Base-by-base conservation (phyloP, 805 yeast genomes). In the Teunomyces stri region DNA sequence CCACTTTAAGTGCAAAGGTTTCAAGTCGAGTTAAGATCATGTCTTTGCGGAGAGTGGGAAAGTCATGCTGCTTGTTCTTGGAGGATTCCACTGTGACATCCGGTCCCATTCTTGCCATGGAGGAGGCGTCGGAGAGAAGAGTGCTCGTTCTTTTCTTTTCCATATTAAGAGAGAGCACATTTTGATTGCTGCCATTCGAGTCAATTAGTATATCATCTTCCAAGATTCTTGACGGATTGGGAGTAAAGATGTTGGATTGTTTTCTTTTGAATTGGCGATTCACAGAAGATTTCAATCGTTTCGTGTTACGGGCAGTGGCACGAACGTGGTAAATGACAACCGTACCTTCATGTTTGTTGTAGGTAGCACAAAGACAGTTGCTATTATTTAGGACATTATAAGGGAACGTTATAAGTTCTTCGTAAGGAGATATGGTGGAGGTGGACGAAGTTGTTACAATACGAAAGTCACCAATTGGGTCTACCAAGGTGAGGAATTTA, bases 401-500 rank as follows among this genome's bases (percentile, higher is more conserved):
- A 0, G 89, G 90, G 56, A 83, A 84, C 33, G 71, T 64, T 21
- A 84, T 58, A 27, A 87, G 60, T 44, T 74, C 76, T 57, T 87
- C 94, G 42, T 70, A 67, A 2, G 79, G 62, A 0, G 87, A 74
- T 25, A 87, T 78, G 2, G 81, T 78, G 0, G 89, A 78, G 0
- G 86, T 82, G 1, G 90, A 81, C 0, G 89, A 81, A 0, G 92
- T 82, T 0, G 82, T 81, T 4, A 89, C 78, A 4, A 81, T 69
- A 2, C 96, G 89, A 47, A 87, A 74, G 3, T 88, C 94, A 2
- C 81, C 79, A 50, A 85, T 67, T 0, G 96, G 92, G 59, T 88
- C 95, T 1, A 82, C 74, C 49, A 89, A 60, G 0, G 95, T 82
- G 45, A 89, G 70, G 54, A 87, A 85, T 44, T 69, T 59, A 34